Base-by-base conservation (phyloP, 805 yeast genomes). In the Suhomyces sp. region DNA sequence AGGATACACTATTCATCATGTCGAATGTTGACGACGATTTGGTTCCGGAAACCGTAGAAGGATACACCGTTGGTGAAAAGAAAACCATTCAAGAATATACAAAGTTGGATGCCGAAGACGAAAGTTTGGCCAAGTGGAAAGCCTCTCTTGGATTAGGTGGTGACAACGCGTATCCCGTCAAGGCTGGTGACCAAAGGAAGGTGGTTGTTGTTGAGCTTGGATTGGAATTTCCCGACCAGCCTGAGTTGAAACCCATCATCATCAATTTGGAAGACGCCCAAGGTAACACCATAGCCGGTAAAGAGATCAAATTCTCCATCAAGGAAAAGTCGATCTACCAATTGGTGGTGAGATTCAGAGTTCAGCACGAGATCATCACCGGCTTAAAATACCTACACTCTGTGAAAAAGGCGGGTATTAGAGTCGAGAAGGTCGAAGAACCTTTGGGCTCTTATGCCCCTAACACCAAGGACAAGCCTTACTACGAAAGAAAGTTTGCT, bases 371-470 rank as follows among this genome's bases (percentile, higher is more conserved):
- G 67, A 89, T 92, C 59, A 85, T 92, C 61, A 91, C 97, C 1
- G 97, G 97, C 1, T 80, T 92, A 66, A 85, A 87, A 66, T 92
- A 91, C 68, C 79, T 89, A 58, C 97, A 90, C 69, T 83, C 83
- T 17, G 87, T 90, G 57, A 90, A 90, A 70, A 88, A 91, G 67
- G 84, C 92, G 1, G 97, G 96, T 33, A 88, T 92, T 57, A 82
- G 92, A 24, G 90, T 92, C 41, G 96, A 90, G 66, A 89, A 87
- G 66, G 72, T 85, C 44, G 96, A 89, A 58, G 96, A 90, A 68
- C 94, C 92, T 45, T 79, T 90, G 66, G 97, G 97, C 3, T 86
- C 94, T 3, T 92, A 86, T 68, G 92, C 96, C 8, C 97, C 97
- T 60, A 88, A 83, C 68, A 90, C 97, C 3, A 77, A 73, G 53